These are phyloP conservation scores for Phytophthora meadii DNA, from an alignment of 352 stramenopile genomes.

Conservation along the genomic window DNA sequence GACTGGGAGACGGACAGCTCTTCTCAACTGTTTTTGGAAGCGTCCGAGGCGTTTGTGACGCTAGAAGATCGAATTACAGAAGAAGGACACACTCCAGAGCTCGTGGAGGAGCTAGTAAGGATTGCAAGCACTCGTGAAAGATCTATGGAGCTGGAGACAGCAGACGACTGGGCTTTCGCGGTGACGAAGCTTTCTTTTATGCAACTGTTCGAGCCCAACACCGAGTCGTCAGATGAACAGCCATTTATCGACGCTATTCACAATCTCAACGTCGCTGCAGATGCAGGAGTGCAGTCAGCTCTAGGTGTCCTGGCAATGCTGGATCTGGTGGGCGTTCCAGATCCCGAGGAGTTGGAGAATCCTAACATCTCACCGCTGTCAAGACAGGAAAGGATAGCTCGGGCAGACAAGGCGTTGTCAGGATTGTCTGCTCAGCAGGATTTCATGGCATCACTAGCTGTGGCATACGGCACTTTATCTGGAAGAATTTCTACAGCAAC, in stretches of 20 bases:
- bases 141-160: slow-evolving; percentile 11
- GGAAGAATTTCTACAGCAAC: slow-evolving; percentile 27
- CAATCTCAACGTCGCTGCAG: slow-evolving; percentile 50
- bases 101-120: slow-evolving; percentile 41
- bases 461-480: slow-evolving; percentile 62
- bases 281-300: slow-evolving; percentile 50
- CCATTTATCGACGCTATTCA: slow-evolving; percentile 50
- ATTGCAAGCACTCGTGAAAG: slow-evolving; percentile 22
- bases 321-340: slow-evolving; percentile 55
- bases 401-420: slow-evolving; percentile 45
- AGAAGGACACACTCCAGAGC: slow-evolving; percentile 51
- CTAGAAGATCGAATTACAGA: slow-evolving; percentile 58
- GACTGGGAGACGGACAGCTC: slow-evolving; percentile 14
- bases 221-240: slow-evolving; percentile 14
- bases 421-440: slow-evolving; percentile 44
- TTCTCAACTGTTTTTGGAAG: slow-evolving; percentile 29
- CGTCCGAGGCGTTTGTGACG: slow-evolving; percentile 54
- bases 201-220: slow-evolving; percentile 60
- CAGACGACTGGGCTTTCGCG: slow-evolving; percentile 58
- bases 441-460: slow-evolving; percentile 63
- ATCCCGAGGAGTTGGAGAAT: slow-evolving; percentile 30
- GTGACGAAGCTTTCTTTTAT: slow-evolving; percentile 67
- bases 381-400: slow-evolving; percentile 31
- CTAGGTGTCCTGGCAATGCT: slow-evolving; percentile 60
- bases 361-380: slow-evolving; percentile 19